These are phyloP conservation scores for Parastagonospora nodorum DNA, from an alignment of 2,329 filamentous ascomycete genomes.

Conservation along the genomic window DNA sequence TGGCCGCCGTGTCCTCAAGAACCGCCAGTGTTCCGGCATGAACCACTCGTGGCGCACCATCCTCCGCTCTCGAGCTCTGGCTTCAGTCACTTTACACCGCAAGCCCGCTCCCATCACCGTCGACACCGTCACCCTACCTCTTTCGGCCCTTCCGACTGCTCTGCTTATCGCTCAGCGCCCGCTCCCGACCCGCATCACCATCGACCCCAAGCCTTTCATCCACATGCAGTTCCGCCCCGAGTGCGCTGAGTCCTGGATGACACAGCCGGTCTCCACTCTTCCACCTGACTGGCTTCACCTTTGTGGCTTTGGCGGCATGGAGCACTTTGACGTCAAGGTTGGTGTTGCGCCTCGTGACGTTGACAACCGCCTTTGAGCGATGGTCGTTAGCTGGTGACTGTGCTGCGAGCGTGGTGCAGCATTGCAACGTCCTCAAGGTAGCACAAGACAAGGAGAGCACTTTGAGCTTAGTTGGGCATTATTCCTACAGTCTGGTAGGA, in stretches of 20 bases:
- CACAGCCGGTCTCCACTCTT: constrained; percentile 4
- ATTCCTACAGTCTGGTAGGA: too few relatives aligned
- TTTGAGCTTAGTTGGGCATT: too few relatives aligned
- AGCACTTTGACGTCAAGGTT: constrained; percentile 35
- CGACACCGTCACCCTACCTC: not conserved
- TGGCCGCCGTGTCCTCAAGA: constrained; percentile 26
- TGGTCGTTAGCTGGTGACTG: not conserved
- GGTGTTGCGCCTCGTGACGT: constrained; percentile 12
- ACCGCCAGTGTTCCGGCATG: constrained; percentile 27
- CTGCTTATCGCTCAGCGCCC: not conserved
- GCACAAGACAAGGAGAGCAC: too few relatives aligned
- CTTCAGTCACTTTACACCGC: constrained; percentile 26
- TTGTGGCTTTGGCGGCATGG: constrained; percentile 31
- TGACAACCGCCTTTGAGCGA: not conserved
- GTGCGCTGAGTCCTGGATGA: constrained; percentile 32
- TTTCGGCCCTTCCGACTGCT: not conserved
- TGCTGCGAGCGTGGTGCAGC: not conserved
- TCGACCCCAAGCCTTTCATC: constrained; percentile 21
- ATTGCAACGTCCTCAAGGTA: not conserved
- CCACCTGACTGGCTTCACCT: constrained; percentile 20
- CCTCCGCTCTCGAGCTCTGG: constrained; percentile 26
- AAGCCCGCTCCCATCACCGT: constrained; percentile 6
- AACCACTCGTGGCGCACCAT: constrained; percentile 29
- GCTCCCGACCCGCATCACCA: not conserved
- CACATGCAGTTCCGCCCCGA: constrained; percentile 31